Evolutionary conservation across 1,284 basidiomycete genomes (phyloP).

Genomic region (Tremellales sp.): DNA sequence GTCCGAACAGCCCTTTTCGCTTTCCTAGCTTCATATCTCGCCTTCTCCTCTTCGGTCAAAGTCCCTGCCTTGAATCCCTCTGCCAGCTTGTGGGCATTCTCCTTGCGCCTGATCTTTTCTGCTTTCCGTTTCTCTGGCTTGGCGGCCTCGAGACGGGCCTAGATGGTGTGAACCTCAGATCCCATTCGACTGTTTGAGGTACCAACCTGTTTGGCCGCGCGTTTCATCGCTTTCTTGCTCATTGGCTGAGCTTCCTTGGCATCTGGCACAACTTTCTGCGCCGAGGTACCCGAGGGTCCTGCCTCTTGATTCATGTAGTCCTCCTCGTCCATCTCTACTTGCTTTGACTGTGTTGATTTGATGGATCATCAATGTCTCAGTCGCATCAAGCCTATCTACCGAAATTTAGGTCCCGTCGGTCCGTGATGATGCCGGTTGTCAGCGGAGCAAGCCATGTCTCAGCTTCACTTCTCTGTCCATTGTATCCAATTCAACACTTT

Average conservation of each 20-base stretch:
- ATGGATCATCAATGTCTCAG: too few species aligned
- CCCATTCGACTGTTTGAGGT: too few species aligned
- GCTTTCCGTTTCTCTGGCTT: conserved; percentile 32
- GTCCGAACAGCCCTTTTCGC: conserved; percentile 22
- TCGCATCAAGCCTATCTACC: too few species aligned
- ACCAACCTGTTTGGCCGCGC: conserved; percentile 34
- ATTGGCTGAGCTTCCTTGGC: conserved; percentile 13
- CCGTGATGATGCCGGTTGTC: too few species aligned
- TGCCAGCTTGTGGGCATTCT: conserved; percentile 15
- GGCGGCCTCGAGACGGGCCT: conserved; percentile 22
- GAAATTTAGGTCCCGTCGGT: too few species aligned
- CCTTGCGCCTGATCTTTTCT: conserved; percentile 29
- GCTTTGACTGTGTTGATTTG: too few species aligned
- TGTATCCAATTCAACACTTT: too few species aligned
- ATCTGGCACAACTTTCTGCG: conserved; percentile 1
- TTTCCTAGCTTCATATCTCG: conserved; percentile 21
- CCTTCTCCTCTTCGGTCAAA: conserved; percentile 24
- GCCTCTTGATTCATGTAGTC: neutral
- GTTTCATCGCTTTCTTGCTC: conserved; percentile 38
- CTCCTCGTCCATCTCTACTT: too few species aligned
- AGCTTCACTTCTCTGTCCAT: too few species aligned
- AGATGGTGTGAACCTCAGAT: neutral
- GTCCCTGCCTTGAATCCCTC: conserved; percentile 34
- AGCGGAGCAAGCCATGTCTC: too few species aligned
- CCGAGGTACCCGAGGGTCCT: neutral